Conservation (phyloP, 495 filamentous ascomycete species). For the Lophiotrema nucula region DNA sequence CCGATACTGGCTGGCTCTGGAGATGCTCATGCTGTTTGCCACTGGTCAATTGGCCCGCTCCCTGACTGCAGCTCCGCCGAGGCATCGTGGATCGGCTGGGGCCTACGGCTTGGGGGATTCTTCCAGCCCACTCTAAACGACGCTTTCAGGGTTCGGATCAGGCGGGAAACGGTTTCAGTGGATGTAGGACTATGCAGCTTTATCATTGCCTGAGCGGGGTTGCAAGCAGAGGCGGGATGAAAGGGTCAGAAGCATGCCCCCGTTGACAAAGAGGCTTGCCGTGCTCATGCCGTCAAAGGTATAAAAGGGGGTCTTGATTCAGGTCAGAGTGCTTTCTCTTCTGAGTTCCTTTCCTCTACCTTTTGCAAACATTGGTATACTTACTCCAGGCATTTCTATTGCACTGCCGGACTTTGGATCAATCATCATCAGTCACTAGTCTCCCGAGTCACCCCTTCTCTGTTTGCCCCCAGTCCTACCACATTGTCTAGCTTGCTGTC, state of each 20-base stretch:
- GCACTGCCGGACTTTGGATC: conserved; percentile 13
- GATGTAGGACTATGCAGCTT: conserved; percentile 36
- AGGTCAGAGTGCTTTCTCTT: conserved; percentile 2
- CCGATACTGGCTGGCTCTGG: conserved; percentile 24
- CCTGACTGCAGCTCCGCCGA: conserved; percentile 10
- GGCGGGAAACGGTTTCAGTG: conserved; percentile 33
- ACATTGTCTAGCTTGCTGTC: background rate
- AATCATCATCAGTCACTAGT: background rate
- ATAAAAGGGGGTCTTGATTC: conserved; percentile 33
- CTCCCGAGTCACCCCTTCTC: background rate
- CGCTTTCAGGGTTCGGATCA: conserved; percentile 25
- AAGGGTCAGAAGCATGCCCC: conserved; percentile 33
- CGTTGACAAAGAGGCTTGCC: conserved; percentile 23
- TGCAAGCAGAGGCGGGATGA: conserved; percentile 22
- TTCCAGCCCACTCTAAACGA: conserved; percentile 28
- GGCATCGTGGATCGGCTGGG: conserved; percentile 33
- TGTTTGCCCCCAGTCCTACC: conserved; percentile 6
- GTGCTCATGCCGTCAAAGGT: conserved; percentile 26
- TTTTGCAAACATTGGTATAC: conserved; percentile 14
- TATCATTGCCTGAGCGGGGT: conserved; percentile 36
- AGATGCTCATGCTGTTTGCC: conserved; percentile 22
- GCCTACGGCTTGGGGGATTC: conserved; percentile 28
- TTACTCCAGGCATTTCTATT: conserved; percentile 24
- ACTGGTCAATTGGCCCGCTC: conserved; percentile 29
- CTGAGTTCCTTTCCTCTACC: conserved; percentile 23